These are phyloP conservation scores for Pittosporum tobira DNA, from an alignment of 129 eudicot species.

Conservation along the genomic window DNA sequence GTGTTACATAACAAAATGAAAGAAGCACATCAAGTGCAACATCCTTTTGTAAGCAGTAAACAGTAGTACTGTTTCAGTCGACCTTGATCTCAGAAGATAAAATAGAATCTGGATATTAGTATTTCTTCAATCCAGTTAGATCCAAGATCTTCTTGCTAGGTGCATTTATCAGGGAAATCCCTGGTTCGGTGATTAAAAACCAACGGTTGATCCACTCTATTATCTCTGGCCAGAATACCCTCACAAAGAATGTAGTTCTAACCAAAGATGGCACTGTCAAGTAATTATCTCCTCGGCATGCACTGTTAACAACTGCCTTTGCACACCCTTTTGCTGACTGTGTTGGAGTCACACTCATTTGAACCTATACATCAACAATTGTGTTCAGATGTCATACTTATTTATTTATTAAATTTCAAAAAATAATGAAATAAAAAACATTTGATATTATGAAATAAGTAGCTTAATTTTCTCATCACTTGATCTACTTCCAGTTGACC, in stretches of 20 bases:
- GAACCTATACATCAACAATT: constrained; percentile 18
- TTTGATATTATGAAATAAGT: neutral
- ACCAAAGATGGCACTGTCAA: constrained; percentile 50
- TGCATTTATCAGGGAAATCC: constrained; percentile 17
- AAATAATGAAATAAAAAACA: neutral
- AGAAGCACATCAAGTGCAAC: too few relatives aligned
- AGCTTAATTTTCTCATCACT: neutral
- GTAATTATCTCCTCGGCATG: constrained; percentile 50
- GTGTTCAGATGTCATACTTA: constrained; percentile 4
- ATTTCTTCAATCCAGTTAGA: constrained; percentile 16
- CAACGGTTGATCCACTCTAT: constrained; percentile 24
- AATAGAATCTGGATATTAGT: constrained; percentile 21
- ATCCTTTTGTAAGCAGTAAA: too few relatives aligned
- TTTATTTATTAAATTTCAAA: neutral
- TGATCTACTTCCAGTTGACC: too few relatives aligned
- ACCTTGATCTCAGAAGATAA: constrained; percentile 16
- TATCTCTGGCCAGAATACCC: constrained; percentile 33
- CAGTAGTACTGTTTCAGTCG: constrained; percentile 2
- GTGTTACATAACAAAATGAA: too few relatives aligned
- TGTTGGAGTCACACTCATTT: constrained; percentile 28
- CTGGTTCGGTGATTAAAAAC: constrained; percentile 17
- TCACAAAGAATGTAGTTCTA: constrained; percentile 23
- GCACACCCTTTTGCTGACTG: constrained; percentile 30
- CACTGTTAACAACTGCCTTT: constrained; percentile 40
- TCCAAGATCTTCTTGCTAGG: constrained; percentile 24